These are phyloP conservation scores for Tanacetum coccineum DNA, from an alignment of 129 eudicot species.

Conservation along the genomic window DNA sequence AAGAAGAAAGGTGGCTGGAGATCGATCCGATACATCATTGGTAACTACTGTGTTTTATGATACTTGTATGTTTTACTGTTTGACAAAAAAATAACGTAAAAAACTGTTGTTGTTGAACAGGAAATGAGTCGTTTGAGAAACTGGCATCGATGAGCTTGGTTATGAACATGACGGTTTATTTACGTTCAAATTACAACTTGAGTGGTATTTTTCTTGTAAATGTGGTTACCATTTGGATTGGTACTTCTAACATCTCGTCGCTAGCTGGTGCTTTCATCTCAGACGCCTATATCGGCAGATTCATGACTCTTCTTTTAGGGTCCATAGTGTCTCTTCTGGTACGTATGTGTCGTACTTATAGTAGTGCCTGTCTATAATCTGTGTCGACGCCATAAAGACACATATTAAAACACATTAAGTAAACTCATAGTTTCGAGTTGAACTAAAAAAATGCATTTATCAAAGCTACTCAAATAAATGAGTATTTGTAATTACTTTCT, in stretches of 20 bases:
- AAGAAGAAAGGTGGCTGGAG: constrained; percentile 59
- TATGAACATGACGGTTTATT: constrained; percentile 56
- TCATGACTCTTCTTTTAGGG: constrained; percentile 58
- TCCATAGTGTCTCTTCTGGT: constrained; percentile 52
- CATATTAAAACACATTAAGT: no score
- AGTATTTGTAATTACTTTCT: no score
- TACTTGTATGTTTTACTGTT: not conserved
- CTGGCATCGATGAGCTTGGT: constrained; percentile 70
- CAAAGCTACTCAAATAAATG: no score
- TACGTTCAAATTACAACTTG: constrained; percentile 56
- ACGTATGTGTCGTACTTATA: not conserved
- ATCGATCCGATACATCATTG: constrained; percentile 56
- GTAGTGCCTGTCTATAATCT: no score
- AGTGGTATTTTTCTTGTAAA: constrained; percentile 53
- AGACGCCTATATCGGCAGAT: constrained; percentile 55
- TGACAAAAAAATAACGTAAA: not conserved
- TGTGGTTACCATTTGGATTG: constrained; percentile 66
- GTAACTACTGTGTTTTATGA: constrained; percentile 24
- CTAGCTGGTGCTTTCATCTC: constrained; percentile 59
- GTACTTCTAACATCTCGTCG: constrained; percentile 40
- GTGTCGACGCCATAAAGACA: no score
- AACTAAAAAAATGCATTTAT: no score
- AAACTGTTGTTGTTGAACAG: constrained; percentile 22
- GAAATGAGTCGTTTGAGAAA: constrained; percentile 67
- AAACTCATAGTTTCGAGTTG: no score